Percentiles rank a stretch among this genome's conserved stretches.
phyloP scores from a whole-genome alignment of 495 filamentous ascomycete genomes.

The Talaromyces liani region DNA sequence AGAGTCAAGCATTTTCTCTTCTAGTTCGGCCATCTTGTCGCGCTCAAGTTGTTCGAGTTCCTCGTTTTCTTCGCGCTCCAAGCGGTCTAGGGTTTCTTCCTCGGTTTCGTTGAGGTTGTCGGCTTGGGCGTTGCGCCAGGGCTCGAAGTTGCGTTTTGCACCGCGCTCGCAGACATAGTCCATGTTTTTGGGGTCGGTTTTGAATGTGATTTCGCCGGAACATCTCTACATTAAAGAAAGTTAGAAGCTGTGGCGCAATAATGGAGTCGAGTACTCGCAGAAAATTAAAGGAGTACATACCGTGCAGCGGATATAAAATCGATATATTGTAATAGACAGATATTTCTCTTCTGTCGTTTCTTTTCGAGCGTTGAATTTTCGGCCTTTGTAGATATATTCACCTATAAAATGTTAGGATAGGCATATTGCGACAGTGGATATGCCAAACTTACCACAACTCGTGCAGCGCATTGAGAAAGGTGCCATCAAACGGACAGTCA shows the following conservation, averaged over 20 bases:
- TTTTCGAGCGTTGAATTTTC: slow-evolving; percentile 96
- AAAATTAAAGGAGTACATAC: slow-evolving; percentile 43
- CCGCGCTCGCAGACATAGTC: slow-evolving; percentile 85
- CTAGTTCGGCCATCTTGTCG: slow-evolving; percentile 72
- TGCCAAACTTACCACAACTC: slow-evolving; percentile 52
- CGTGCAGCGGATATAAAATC: slow-evolving; percentile 95
- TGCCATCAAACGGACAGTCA: slow-evolving; percentile 93
- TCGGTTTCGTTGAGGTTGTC: slow-evolving; percentile 66
- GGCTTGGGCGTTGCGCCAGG: slow-evolving; percentile 57
- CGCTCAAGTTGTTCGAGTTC: slow-evolving; percentile 48
- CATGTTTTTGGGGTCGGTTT: slow-evolving; percentile 89
- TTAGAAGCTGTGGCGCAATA: background rate
- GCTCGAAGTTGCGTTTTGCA: slow-evolving; percentile 88
- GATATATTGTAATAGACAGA: slow-evolving; percentile 77
- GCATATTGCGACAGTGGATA: background rate
- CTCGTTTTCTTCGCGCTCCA: slow-evolving; percentile 65
- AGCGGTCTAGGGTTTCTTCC: slow-evolving; percentile 74
- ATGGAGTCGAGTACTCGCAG: background rate
- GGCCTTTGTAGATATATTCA: slow-evolving; percentile 94
- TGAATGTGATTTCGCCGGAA: slow-evolving; percentile 83
- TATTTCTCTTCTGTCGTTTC: slow-evolving; percentile 92
- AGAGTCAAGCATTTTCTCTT: slow-evolving; percentile 82
- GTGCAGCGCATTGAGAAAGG: slow-evolving; percentile 93
- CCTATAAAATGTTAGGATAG: background rate
- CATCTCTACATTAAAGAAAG: slow-evolving; percentile 42